Conservation (phyloP, 345 rosid species). For the Odontarrhena argentea region DNA sequence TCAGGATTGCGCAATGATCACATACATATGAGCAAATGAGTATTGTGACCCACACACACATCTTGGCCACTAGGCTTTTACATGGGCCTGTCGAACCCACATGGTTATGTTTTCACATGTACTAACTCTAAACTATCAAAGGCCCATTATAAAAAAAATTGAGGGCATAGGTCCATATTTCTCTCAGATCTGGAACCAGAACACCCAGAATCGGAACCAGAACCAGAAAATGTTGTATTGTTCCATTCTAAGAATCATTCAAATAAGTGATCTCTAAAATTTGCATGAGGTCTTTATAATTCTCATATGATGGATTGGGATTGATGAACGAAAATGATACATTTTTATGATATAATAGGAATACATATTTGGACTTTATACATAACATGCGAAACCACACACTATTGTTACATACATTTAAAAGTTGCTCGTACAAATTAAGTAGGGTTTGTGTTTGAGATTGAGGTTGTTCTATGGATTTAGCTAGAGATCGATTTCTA, state of each 20-base stretch:
- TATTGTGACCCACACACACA: constrained; percentile 34
- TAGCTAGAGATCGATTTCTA: too few relatives aligned
- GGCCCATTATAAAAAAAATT: constrained; percentile 18
- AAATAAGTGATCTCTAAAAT: too few relatives aligned
- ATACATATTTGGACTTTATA: neutral
- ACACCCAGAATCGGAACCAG: too few relatives aligned
- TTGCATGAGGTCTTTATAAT: too few relatives aligned
- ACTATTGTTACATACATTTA: neutral
- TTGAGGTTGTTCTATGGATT: too few relatives aligned
- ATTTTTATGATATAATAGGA: neutral
- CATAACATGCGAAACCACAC: neutral
- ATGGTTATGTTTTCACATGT: neutral
- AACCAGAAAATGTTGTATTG: too few relatives aligned
- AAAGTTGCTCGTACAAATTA: too few relatives aligned
- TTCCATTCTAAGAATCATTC: too few relatives aligned
- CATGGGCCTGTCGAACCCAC: constrained; percentile 37
- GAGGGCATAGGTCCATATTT: too few relatives aligned
- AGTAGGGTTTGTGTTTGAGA: too few relatives aligned
- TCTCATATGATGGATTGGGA: too few relatives aligned
- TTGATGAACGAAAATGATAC: neutral
- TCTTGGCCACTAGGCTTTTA: constrained; percentile 15
- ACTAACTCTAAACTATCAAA: neutral
- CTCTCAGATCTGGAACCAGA: too few relatives aligned
- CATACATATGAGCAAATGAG: constrained; percentile 30
- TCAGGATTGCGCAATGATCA: constrained; percentile 31